These are phyloP conservation scores for Solanum phureja DNA, from an alignment of 257 asterid species.

Conservation along the genomic window DNA sequence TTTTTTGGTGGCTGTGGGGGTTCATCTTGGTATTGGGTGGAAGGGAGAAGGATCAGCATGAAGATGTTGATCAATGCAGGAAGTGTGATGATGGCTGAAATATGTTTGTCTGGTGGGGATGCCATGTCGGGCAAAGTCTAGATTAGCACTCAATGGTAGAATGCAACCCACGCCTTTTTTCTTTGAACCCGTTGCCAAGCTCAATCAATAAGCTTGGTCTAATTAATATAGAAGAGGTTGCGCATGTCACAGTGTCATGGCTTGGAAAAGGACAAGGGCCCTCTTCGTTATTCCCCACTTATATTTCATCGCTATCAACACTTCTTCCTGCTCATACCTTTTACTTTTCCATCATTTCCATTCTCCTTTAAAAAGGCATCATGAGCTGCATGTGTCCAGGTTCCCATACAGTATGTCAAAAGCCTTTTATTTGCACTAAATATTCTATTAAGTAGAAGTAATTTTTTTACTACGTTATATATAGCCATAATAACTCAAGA, in stretches of 20 bases:
- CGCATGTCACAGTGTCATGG: conserved; percentile 32
- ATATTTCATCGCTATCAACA: conserved; percentile 41
- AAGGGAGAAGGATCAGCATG: conserved; percentile 43
- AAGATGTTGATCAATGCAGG: conserved; percentile 48
- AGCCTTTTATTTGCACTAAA: neutral
- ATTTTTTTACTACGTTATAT: neutral
- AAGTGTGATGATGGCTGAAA: conserved; percentile 14
- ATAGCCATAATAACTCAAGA: neutral
- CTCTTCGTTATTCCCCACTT: conserved; percentile 24
- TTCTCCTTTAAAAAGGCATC: neutral
- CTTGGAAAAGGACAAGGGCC: conserved; percentile 54
- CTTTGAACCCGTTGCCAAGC: conserved; percentile 44
- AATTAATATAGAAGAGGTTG: conserved; percentile 55
- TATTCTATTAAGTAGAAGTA: neutral
- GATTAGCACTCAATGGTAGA: conserved; percentile 54
- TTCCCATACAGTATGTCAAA: neutral
- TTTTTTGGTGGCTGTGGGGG: neutral
- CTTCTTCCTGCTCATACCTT: conserved; percentile 59
- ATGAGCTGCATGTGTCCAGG: neutral
- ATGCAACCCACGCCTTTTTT: conserved; percentile 55
- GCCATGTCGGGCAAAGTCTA: conserved; percentile 57
- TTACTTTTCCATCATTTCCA: conserved; percentile 73
- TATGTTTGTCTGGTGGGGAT: neutral
- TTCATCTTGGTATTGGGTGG: neutral
- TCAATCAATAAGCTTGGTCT: conserved; percentile 10